Evolutionary conservation across 2,329 filamentous ascomycete species (phyloP).

Genomic region (Esteya vermicola): DNA sequence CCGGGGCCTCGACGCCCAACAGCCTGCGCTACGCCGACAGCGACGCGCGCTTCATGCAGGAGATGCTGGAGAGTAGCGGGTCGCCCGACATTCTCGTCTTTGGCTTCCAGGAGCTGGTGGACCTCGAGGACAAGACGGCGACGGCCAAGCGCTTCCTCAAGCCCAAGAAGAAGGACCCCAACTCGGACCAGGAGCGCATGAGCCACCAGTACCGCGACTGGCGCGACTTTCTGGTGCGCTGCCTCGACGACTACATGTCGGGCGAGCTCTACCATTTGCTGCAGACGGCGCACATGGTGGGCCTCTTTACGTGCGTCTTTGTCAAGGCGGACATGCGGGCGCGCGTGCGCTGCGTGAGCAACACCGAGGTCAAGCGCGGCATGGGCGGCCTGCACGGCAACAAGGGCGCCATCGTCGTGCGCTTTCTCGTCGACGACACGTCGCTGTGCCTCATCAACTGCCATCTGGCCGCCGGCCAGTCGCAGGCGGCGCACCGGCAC

Average conservation of each 20-base stretch:
- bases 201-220: conserved; percentile 95
- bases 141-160: conserved; percentile 94
- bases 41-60: conserved; percentile 66
- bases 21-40: conserved; percentile 56
- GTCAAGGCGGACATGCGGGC: conserved; percentile 67
- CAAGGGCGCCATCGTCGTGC: conserved; percentile 82
- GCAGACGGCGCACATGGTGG: conserved; percentile 81
- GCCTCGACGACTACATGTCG: conserved; percentile 70
- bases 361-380: conserved; percentile 81
- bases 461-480: conserved; percentile 87
- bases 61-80: conserved; percentile 61
- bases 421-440: conserved; percentile 88
- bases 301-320: conserved; percentile 91
- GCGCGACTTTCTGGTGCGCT: conserved; percentile 76
- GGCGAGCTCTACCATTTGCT: conserved; percentile 71
- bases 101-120: conserved; percentile 96
- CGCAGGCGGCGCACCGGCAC: conserved; percentile 79
- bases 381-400: conserved; percentile 94
- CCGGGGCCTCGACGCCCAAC: conserved; percentile 84
- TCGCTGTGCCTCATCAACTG: conserved; percentile 96
- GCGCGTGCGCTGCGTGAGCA: conserved; percentile 63
- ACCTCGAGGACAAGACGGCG: conserved; percentile 91
- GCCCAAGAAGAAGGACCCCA: conserved; percentile 75
- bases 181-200: conserved; percentile 77
- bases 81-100: conserved; percentile 86